Evolutionary conservation across 441 rosid genomes (phyloP).

Genomic region (Populus hybrid): DNA sequence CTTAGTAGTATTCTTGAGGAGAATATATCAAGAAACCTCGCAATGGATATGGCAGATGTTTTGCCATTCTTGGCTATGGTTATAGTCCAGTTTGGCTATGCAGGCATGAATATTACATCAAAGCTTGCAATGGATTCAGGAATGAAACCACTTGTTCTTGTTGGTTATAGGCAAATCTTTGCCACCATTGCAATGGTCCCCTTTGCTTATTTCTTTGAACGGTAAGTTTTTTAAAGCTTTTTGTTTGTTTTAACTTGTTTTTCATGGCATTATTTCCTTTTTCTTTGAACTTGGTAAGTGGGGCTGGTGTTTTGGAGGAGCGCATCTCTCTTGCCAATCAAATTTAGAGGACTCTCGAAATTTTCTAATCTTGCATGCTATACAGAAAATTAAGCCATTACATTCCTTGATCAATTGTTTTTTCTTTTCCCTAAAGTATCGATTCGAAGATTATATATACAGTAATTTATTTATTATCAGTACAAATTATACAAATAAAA

Average conservation of each 20-base stretch:
- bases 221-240: conserved; percentile 36
- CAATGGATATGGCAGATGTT: conserved; percentile 39
- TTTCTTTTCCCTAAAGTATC: neutral
- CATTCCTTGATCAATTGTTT: neutral
- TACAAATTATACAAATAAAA: neutral
- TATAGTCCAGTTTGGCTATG: conserved; percentile 64
- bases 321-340: neutral
- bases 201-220: conserved; percentile 62
- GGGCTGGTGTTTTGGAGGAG: neutral
- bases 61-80: conserved; percentile 80
- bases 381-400: neutral
- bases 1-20: neutral
- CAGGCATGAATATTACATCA: conserved; percentile 82
- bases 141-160: conserved; percentile 83
- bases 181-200: conserved; percentile 73
- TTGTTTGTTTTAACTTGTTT: neutral
- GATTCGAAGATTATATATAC: neutral
- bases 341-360: neutral
- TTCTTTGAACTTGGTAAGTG: neutral
- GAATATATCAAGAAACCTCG: no score
- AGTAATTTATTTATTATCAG: neutral
- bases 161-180: conserved; percentile 72
- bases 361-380: neutral
- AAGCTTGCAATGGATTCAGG: conserved; percentile 91
- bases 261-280: no score